phyloP scores from a whole-genome alignment of 2,329 filamentous ascomycete genomes.

The Peltaster fructicola region DNA sequence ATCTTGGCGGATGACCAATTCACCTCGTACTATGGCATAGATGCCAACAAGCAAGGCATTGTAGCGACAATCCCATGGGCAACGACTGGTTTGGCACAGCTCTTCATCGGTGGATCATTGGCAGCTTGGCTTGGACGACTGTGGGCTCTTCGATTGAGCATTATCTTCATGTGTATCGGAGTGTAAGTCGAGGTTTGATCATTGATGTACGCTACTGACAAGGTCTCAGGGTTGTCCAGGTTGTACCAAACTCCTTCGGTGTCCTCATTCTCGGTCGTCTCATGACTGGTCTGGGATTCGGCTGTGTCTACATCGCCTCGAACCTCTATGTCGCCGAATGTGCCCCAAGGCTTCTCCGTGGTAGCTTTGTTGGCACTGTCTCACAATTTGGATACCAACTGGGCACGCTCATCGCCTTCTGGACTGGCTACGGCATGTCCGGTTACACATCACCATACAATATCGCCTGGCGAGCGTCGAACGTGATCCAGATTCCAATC shows the following conservation, averaged over 20 bases:
- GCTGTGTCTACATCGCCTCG: slow-evolving; percentile 25
- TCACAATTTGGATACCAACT: slow-evolving; percentile 28
- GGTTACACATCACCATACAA: slow-evolving; percentile 25
- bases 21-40: slow-evolving; percentile 23
- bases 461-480: slow-evolving; percentile 27
- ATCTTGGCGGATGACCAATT: slow-evolving; percentile 28
- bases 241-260: slow-evolving; percentile 25
- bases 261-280: slow-evolving; percentile 25
- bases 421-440: slow-evolving; percentile 27
- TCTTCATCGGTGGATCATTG: slow-evolving; percentile 23
- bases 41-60: slow-evolving; percentile 19
- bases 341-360: slow-evolving; percentile 22
- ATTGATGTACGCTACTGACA: slow-evolving; percentile 1
- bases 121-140: slow-evolving; percentile 22
- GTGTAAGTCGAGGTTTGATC: slow-evolving; percentile 11
- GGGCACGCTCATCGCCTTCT: slow-evolving; percentile 28
- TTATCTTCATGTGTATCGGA: slow-evolving; percentile 23
- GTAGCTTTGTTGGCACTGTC: slow-evolving; percentile 24
- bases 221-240: slow-evolving; percentile 19
- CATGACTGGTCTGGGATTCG: slow-evolving; percentile 24
- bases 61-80: slow-evolving; percentile 28
- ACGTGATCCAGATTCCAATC: slow-evolving; percentile 25
- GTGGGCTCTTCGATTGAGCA: slow-evolving; percentile 24
- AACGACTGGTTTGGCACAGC: slow-evolving; percentile 23
- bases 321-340: slow-evolving; percentile 28